Evolutionary conservation across 1,139 yeast genomes (phyloP).

Genomic region (Candida sanyaensis): DNA sequence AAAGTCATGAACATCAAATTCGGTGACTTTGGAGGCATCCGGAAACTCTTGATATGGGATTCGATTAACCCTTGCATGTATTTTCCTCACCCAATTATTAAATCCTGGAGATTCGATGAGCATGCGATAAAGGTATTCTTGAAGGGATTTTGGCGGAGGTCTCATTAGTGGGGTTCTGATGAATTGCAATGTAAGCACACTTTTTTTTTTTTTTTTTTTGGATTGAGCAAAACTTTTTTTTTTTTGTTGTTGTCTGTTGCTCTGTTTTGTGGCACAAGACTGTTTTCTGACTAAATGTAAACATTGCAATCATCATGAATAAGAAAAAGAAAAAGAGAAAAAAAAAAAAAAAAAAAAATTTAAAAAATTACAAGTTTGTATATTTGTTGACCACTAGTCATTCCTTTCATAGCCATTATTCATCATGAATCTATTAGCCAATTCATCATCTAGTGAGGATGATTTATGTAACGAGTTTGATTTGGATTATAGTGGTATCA

Average conservation of each 20-base stretch:
- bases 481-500: constrained; percentile 25
- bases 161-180: constrained; percentile 11
- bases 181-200: too few relatives aligned
- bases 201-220: too few relatives aligned
- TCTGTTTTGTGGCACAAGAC: neutral
- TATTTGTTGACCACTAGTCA: too few relatives aligned
- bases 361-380: constrained; percentile 1
- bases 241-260: neutral
- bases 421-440: neutral
- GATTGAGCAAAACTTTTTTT: too few relatives aligned
- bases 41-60: constrained; percentile 34
- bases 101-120: constrained; percentile 65
- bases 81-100: constrained; percentile 64
- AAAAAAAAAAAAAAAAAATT: too few relatives aligned
- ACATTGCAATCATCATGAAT: neutral
- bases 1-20: constrained; percentile 27
- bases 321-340: neutral
- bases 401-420: neutral
- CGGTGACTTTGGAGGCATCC: constrained; percentile 11
- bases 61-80: constrained; percentile 69
- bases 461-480: constrained; percentile 22
- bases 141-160: constrained; percentile 41
- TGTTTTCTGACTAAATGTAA: neutral
- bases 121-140: constrained; percentile 47
- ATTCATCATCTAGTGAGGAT: neutral